Percentiles rank a stretch among this genome's conserved stretches.
Conservation (phyloP, 208 protist genomes). For the Wallacemonas sp. region DNA sequence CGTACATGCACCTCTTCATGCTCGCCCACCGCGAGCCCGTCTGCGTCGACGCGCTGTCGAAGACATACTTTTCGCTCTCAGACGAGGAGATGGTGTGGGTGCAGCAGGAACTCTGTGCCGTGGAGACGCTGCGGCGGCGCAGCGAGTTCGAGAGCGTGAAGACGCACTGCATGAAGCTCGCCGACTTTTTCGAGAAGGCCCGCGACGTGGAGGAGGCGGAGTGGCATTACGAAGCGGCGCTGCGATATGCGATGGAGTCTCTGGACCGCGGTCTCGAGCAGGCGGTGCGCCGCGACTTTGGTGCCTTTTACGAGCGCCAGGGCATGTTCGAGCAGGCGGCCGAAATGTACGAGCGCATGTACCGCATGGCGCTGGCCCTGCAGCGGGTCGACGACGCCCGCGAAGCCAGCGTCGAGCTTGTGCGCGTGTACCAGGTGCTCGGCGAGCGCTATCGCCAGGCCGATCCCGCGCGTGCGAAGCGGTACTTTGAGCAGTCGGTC, state of each 20-base stretch:
- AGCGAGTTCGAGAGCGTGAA: constrained; percentile 81
- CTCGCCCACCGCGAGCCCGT: constrained; percentile 85
- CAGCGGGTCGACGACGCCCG: constrained; percentile 40
- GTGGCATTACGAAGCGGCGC: constrained; percentile 69
- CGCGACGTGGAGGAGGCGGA: constrained; percentile 73
- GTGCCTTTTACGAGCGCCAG: constrained; percentile 65
- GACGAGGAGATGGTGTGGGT: constrained; percentile 79
- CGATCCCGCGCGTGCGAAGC: constrained; percentile 37
- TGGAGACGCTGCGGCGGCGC: constrained; percentile 82
- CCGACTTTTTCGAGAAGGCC: constrained; percentile 86
- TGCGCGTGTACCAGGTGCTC: constrained; percentile 66
- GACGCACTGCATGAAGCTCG: constrained; percentile 53
- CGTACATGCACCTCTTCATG: constrained; percentile 84
- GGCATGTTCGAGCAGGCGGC: constrained; percentile 52
- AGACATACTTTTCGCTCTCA: constrained; percentile 69
- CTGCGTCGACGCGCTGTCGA: constrained; percentile 83
- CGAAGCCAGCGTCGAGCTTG: constrained; percentile 54
- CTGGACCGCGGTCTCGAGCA: constrained; percentile 74
- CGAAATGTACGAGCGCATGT: constrained; percentile 66
- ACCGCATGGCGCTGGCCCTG: constrained; percentile 61
- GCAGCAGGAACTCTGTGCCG: constrained; percentile 64
- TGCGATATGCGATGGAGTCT: constrained; percentile 72
- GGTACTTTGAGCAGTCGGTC: constrained; percentile 55
- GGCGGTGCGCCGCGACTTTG: constrained; percentile 50
- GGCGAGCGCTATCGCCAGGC: constrained; percentile 27